Evolutionary conservation across 2,329 filamentous ascomycete species (phyloP), one percentile per base, ranked within the genome.

Genomic region (Hawksworthiomyces lignivorus): DNA sequence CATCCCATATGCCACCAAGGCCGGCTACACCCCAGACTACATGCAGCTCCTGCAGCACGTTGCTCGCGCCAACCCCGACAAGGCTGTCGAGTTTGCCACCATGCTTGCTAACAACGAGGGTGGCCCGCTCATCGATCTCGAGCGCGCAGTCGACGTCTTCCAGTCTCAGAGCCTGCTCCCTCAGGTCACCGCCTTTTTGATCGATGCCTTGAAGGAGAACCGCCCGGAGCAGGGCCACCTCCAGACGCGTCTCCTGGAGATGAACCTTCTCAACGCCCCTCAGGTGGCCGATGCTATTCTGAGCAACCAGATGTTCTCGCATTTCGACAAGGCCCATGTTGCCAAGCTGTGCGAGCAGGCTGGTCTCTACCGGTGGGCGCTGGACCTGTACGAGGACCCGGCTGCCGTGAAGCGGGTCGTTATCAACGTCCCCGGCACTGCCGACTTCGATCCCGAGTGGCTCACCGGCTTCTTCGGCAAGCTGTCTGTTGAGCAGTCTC

Each of bases 281-380:
- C 92, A 97, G 63, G 94, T 98, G 41, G 92, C 94, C 4, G 94
- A 98, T 62, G 92, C 92, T 26, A 98, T 98, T 52, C 77, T 98
- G 30, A 87, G 90, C 51, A 98, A 98, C 56, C 87, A 97, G 56
- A 96, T 98, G 84, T 97, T 98, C 66, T 88, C 88, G 1, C 80
- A 98, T 67, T 98, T 95, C 57, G 92, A 98, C 67, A 94, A 87
- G 69, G 68, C 80, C 34, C 84, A 88, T 50, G 86, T 98, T 62
- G 87, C 90, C 19, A 77, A 83, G 51, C 76, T 98, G 41, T 98
- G 92, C 61, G 92, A 98, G 68, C 85, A 94, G 60, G 89, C 89
- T 39, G 88, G 89, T 39, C 77, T 98, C 42, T 75, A 77, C 50
- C 84, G 89, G 57, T 85, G 85, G 64, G 92, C 92, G 18, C 64